Base-by-base conservation (phyloP, 306 rosid species). In the Adenanthera pavonina region DNA sequence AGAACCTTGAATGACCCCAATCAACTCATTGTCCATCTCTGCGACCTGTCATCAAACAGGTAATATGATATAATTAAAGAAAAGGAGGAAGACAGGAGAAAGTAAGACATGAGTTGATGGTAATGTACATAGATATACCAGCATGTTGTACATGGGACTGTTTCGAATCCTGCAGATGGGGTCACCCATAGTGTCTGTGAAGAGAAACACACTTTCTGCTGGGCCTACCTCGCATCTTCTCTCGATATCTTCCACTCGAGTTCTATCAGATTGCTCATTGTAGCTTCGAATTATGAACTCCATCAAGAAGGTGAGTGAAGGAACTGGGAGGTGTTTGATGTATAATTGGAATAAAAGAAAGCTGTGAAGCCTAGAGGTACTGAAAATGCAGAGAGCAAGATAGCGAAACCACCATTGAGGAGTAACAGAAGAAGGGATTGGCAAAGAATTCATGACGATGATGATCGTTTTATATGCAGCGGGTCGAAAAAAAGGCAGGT, bases 131-230 rank as follows among this genome's bases (percentile, higher is more conserved):
- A 61, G 43, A 44, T 25, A 80, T 85, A 95, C 99, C 95, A 95
- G 97, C 99, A 95, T 91, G 67, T 82, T 91, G 91, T 83, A 91
- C 89, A 90, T 80, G 78, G 95, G 99, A 82, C 97, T 90, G 78
- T 93, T 93, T 61, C 95, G 76, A 69, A 95, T 93, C 88, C 99
- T 95, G 86, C 97, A 95, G 34, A 95, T 95, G 90, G 97, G 99
- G 97, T 95, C 99, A 81, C 97, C 99, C 89, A 93, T 56, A 72
- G 92, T 86, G 82, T 95, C 97, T 40, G 94, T 89, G 95, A 87
- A 95, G 97, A 95, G 97, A 43, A 89, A 87, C 9, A 91, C 82
- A 35, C 93, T 90, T 80, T 89, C 87, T 11, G 92, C 35, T 76
- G 95, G 91, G 13, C 97, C 97, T 87, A 93, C 91, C 84, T 87